These are phyloP conservation scores for Tubosaeta sp. DNA, from an alignment of 768 basidiomycete genomes.

Conservation along the genomic window DNA sequence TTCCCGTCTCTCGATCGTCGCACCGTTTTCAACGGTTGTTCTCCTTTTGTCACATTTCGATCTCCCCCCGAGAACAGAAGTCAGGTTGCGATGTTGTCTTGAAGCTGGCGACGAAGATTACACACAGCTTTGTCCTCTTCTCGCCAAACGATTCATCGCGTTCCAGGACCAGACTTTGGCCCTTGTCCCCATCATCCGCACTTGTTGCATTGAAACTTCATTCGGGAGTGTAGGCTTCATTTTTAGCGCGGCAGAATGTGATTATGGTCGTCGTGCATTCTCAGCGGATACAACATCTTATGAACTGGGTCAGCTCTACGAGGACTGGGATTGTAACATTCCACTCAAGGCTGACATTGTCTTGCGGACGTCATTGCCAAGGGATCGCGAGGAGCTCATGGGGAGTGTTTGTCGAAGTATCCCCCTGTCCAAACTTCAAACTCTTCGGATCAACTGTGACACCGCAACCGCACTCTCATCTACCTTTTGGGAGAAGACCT, in stretches of 20 bases:
- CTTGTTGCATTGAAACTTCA: slow-evolving; percentile 6
- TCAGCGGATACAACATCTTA: slow-evolving; percentile 4
- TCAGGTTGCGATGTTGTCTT: slow-evolving; percentile 14
- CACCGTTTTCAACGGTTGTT: slow-evolving; percentile 5
- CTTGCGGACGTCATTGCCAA: slow-evolving; percentile 2
- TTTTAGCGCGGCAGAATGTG: slow-evolving; percentile 13
- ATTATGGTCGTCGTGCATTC: slow-evolving; percentile 7
- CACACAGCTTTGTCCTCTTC: slow-evolving; percentile 10
- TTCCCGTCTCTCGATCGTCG: slow-evolving; percentile 3
- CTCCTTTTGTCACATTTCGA: slow-evolving; percentile 4
- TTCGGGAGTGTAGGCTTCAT: slow-evolving; percentile 12
- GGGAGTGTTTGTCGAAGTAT: slow-evolving; percentile 10
- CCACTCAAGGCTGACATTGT: slow-evolving; percentile 16
- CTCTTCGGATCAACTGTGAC: slow-evolving; percentile 8
- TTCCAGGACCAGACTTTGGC: background rate
- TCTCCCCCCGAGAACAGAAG: slow-evolving; percentile 8
- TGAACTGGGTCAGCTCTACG: background rate
- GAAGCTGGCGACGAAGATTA: slow-evolving; percentile 4
- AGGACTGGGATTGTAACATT: slow-evolving; percentile 19
- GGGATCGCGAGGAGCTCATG: slow-evolving; percentile 12
- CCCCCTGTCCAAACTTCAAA: slow-evolving; percentile 9
- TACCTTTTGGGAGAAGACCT: slow-evolving; percentile 15
- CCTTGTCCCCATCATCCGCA: slow-evolving; percentile 10
- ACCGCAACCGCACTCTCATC: slow-evolving; percentile 4
- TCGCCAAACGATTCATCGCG: slow-evolving; percentile 13